Percentiles rank a stretch among this genome's conserved stretches.
Evolutionary conservation across 2,329 filamentous ascomycete species (phyloP).

Genomic region (Clarireedia paspali): DNA sequence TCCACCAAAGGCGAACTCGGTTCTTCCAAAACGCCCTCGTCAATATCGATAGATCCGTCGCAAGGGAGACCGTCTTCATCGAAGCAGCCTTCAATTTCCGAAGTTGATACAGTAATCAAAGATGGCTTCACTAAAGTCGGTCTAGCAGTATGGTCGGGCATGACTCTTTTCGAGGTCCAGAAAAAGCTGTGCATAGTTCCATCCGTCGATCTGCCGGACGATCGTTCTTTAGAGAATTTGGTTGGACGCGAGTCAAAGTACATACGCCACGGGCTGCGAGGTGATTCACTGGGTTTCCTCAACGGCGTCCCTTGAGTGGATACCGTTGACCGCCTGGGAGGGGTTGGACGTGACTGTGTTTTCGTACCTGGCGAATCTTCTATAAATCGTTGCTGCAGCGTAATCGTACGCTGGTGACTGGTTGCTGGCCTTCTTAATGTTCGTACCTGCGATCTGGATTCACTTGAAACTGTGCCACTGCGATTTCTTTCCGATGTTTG

Average conservation of each 20-base stretch:
- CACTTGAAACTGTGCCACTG: slow-evolving; percentile 36
- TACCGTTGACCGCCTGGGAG: slow-evolving; percentile 11
- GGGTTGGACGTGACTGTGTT: slow-evolving; percentile 11
- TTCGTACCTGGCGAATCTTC: slow-evolving; percentile 19
- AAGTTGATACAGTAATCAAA: slow-evolving; percentile 19
- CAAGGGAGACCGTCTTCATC: slow-evolving; percentile 22
- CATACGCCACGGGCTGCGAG: slow-evolving; percentile 23
- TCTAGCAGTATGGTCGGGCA: slow-evolving; percentile 21
- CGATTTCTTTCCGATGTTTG: slow-evolving; percentile 47
- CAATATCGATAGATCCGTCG: slow-evolving; percentile 18
- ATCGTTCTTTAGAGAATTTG: slow-evolving; percentile 24
- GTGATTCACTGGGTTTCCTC: slow-evolving; percentile 16
- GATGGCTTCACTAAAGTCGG: slow-evolving; percentile 28
- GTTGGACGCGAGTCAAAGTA: slow-evolving; percentile 29
- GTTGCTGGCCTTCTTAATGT: slow-evolving; percentile 67
- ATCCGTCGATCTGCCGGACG: slow-evolving; percentile 22
- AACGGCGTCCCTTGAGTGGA: slow-evolving; percentile 13
- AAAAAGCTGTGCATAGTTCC: slow-evolving; percentile 18
- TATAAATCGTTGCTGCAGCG: slow-evolving; percentile 46
- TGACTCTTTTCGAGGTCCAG: slow-evolving; percentile 25
- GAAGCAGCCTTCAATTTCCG: slow-evolving; percentile 11
- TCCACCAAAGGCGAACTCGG: background rate
- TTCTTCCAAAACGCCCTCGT: background rate
- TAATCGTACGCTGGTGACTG: slow-evolving; percentile 69
- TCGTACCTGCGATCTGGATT: slow-evolving; percentile 53